These are phyloP conservation scores for Fusarium succisae DNA, from an alignment of 2,329 filamentous ascomycete species.

Conservation along the genomic window DNA sequence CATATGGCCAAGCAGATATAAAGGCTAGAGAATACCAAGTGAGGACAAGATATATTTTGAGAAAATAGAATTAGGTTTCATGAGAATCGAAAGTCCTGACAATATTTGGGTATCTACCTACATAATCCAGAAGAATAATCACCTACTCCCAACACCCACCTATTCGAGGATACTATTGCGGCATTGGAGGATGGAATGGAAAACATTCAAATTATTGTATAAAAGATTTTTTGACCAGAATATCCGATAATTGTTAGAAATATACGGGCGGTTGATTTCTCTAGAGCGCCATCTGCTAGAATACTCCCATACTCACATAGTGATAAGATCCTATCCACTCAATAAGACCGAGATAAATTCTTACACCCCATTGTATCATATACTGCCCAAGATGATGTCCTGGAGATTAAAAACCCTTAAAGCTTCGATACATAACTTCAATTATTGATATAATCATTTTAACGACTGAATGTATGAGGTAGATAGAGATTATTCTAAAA, in stretches of 20 bases:
- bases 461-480: no score
- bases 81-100: fast-evolving
- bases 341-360: fast-evolving
- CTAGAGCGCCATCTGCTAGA: not conserved
- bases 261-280: fast-evolving
- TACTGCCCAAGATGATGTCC: fast-evolving
- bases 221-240: not conserved
- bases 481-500: no score
- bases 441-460: fast-evolving
- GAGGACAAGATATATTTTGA: not conserved
- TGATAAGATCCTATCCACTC: fast-evolving
- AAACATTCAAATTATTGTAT: fast-evolving
- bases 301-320: not conserved
- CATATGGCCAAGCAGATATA: not conserved
- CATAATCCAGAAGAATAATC: not conserved
- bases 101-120: not conserved
- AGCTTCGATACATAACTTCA: fast-evolving
- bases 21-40: fast-evolving
- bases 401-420: fast-evolving
- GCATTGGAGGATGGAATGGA: fast-evolving
- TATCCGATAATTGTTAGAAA: no score
- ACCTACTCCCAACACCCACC: no score
- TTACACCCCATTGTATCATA: fast-evolving
- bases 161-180: not conserved
- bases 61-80: not conserved